Conservation (phyloP, 75 land plant species). For the Cunninghamia lanceolata region DNA sequence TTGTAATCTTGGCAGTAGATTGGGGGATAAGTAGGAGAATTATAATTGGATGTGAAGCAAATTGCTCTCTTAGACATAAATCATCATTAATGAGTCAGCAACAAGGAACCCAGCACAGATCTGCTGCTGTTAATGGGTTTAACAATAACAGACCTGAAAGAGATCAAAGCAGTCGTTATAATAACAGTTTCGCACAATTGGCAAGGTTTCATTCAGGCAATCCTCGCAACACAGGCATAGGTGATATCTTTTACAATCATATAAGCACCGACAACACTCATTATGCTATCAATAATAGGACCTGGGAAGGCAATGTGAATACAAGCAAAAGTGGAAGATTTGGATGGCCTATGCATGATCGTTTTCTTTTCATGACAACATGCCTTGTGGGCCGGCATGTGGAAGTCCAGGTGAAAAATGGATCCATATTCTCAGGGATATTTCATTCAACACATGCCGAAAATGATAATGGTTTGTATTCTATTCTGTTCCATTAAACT, state of each 20-base stretch:
- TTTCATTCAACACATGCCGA: constrained; percentile 74
- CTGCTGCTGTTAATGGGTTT: constrained; percentile 56
- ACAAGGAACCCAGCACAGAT: constrained; percentile 36
- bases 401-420: constrained; percentile 87
- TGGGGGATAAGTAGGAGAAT: background rate
- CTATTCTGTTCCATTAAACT: background rate
- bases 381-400: constrained; percentile 84
- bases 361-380: constrained; percentile 56
- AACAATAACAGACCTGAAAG: constrained; percentile 57
- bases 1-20: background rate
- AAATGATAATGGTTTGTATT: constrained; percentile 60
- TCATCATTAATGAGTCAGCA: constrained; percentile 42
- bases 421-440: constrained; percentile 78
- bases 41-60: background rate
- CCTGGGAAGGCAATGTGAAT: constrained; percentile 1
- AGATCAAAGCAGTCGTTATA: constrained; percentile 43
- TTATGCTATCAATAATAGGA: background rate
- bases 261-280: too few relatives aligned
- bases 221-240: constrained; percentile 26
- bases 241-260: background rate
- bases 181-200: constrained; percentile 36
- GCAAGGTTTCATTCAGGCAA: constrained; percentile 31
- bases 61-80: constrained; percentile 6
- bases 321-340: constrained; percentile 28
- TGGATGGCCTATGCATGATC: constrained; percentile 51